A percentile compares a stretch with the other conserved stretches of the same genome.
Conservation (phyloP, 805 yeast species). For the Jamesozyma hellenica region DNA sequence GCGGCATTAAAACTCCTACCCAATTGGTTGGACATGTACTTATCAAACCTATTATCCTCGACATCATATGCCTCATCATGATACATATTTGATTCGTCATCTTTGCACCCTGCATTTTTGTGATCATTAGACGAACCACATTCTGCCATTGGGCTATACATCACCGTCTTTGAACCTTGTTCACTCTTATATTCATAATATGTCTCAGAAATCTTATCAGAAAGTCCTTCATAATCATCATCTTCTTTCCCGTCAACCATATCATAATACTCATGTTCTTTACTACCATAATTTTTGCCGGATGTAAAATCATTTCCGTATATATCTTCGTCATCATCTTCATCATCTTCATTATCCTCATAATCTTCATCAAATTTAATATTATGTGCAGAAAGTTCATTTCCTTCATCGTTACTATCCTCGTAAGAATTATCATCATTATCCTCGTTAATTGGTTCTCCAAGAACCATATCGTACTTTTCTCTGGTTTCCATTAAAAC, state of each 20-base stretch:
- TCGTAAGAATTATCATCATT: constrained; percentile 38
- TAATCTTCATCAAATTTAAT: constrained; percentile 28
- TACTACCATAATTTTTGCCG: background rate
- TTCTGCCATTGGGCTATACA: constrained; percentile 28
- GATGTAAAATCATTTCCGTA: constrained; percentile 3
- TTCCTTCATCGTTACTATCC: constrained; percentile 27
- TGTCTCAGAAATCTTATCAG: constrained; percentile 22
- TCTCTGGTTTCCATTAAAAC: constrained; percentile 82
- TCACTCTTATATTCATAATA: constrained; percentile 30
- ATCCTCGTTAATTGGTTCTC: constrained; percentile 60
- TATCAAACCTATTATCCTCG: constrained; percentile 17
- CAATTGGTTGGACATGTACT: constrained; percentile 24
- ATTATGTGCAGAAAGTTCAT: constrained; percentile 44
- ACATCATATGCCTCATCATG: constrained; percentile 5
- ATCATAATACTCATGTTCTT: background rate
- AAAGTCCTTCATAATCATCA: constrained; percentile 38
- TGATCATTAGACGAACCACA: no score
- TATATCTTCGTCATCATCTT: constrained; percentile 7
- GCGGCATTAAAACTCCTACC: constrained; percentile 14
- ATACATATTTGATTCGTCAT: constrained; percentile 12
- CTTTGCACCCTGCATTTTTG: background rate
- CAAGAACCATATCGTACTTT: constrained; percentile 86
- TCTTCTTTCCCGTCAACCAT: constrained; percentile 40
- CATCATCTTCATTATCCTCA: constrained; percentile 9
- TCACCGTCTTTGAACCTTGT: constrained; percentile 27